These are phyloP conservation scores for Heliamphora exappendiculata DNA, from an alignment of 148 eudicot species.

Conservation along the genomic window DNA sequence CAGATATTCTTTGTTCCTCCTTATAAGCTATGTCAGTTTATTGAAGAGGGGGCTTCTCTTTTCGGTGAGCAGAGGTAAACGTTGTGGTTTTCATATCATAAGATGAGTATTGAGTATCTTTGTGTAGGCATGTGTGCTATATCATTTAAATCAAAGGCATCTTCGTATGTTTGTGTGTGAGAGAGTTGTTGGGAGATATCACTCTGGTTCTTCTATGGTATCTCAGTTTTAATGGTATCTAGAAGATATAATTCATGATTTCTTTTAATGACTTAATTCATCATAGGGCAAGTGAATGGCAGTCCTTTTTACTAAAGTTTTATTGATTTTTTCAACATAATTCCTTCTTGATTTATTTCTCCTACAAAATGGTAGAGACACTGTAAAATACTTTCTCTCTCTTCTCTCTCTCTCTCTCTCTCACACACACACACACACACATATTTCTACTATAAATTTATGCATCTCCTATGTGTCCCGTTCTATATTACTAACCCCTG, in stretches of 20 bases:
- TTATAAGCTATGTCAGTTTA: constrained; percentile 73
- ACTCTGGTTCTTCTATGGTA: background rate
- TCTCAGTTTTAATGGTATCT: background rate
- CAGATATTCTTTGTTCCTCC: constrained; percentile 97
- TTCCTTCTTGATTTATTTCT: background rate
- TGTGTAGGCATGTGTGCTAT: constrained; percentile 9
- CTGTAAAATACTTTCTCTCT: too few species aligned
- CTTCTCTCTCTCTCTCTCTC: too few species aligned
- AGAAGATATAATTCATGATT: background rate
- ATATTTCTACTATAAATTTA: background rate
- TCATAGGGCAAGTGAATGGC: background rate
- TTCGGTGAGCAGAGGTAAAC: constrained; percentile 68
- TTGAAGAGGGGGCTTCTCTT: constrained; percentile 61
- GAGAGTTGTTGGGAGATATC: background rate
- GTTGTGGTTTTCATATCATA: background rate
- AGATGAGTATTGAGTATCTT: background rate
- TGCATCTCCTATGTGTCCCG: background rate
- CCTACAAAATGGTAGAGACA: background rate
- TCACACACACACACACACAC: too few species aligned
- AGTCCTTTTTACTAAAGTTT: background rate
- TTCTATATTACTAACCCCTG: background rate
- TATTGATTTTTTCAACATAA: background rate
- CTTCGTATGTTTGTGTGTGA: background rate
- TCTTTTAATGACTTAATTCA: background rate
- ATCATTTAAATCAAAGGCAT: background rate